phyloP scores from a whole-genome alignment of 1,139 yeast genomes.

The Geotrichum klebahnii region DNA sequence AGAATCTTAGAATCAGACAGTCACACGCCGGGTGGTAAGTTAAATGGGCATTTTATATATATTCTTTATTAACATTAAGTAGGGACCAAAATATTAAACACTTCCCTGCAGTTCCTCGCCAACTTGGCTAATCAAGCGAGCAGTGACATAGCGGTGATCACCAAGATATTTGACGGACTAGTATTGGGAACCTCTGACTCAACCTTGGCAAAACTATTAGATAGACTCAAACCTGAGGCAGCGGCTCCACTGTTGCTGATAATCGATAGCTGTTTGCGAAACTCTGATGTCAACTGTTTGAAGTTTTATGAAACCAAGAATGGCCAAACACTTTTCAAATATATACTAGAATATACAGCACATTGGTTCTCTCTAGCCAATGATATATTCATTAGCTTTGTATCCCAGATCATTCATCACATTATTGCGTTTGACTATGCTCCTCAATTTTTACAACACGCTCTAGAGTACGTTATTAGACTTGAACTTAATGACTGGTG shows the following conservation, averaged over 20 bases:
- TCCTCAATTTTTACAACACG: conserved; percentile 17
- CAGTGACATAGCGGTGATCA: background rate
- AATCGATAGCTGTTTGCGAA: conserved; percentile 10
- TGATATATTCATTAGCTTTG: conserved; percentile 18
- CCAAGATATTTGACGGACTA: conserved; percentile 14
- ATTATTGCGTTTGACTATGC: conserved; percentile 23
- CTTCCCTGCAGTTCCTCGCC: conserved; percentile 26
- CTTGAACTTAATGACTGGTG: too few species aligned
- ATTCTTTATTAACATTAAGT: background rate
- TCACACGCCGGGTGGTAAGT: conserved; percentile 8
- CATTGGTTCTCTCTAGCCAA: conserved; percentile 24
- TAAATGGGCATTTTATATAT: background rate
- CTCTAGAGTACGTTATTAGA: conserved; percentile 20
- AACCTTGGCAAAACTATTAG: conserved; percentile 1
- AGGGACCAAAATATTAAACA: conserved; percentile 20
- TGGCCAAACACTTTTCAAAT: conserved; percentile 23
- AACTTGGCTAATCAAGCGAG: conserved; percentile 23
- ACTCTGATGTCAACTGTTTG: conserved; percentile 15
- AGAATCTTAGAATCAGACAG: background rate
- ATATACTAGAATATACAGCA: conserved; percentile 25
- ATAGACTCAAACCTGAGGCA: conserved; percentile 8
- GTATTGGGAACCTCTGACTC: background rate
- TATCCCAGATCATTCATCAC: conserved; percentile 20
- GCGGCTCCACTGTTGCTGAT: conserved; percentile 16
- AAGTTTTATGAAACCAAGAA: conserved; percentile 14